Evolutionary conservation across 2,329 filamentous ascomycete genomes (phyloP), one percentile per base, ranked within the genome.

Genomic region (Pseudonectria buxi): DNA sequence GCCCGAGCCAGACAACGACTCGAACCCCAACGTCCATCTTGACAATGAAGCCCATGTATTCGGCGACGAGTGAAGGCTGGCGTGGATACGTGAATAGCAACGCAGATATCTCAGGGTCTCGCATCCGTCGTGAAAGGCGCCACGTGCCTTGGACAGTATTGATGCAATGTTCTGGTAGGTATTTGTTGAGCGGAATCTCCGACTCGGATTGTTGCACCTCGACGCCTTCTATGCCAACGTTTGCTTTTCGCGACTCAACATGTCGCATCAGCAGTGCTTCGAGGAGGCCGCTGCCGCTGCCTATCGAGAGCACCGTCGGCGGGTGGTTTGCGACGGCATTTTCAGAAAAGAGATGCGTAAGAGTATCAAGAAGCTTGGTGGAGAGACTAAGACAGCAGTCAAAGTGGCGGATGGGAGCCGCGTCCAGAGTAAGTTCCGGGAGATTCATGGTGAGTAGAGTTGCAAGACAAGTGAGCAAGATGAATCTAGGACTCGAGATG

Each of bases 61-160:
- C 40, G 7, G 36, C 29, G 12, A 62, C 47, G 10, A 62, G 24
- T 2, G 30, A 32, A 2, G 51, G 49, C 16, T 57, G 54, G 2
- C 59, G 57, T 10, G 59, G 59, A 22, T 62, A 62, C 7, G 56
- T 49, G 38, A 62, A 62, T 38, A 61, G 35, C 28, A 61, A 36
- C 3, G 34, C 50, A 9, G 33, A 32, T 7, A 51, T 41, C 30
- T 44, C 43, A 1, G 47, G 32, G 16, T 54, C 50, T 6, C 25
- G 37, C 4, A 59, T 44, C 12, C 54, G 46, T 10, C 45, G 41
- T 1, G 49, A 47, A 2, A 61, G 24, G 0, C 54, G 46, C 55
- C 56, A 59, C 3, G 57, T 59, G 4, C 58, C 57, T 0, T 46
- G 45, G 3, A 62, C 59, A 4, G 47, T 54, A 37, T 43, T 46